Percentiles rank a stretch among this genome's conserved stretches.
phyloP scores from a whole-genome alignment of 768 basidiomycete genomes.

The Fomitopsis pulvina region DNA sequence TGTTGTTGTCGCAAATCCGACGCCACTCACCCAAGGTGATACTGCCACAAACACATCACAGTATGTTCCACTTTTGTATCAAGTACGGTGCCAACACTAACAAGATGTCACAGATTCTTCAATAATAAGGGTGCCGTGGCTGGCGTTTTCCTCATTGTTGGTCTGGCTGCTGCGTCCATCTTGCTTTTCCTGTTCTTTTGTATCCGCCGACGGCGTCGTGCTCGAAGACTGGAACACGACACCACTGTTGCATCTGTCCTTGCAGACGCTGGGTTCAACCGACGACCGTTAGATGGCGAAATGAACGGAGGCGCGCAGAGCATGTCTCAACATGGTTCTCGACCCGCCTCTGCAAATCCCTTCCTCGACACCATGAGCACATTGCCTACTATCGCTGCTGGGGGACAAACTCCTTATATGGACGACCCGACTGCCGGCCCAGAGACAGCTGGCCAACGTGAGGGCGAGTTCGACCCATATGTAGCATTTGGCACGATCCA shows the following conservation, averaged over 20 bases:
- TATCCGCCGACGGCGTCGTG: slow-evolving; percentile 57
- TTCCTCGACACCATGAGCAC: slow-evolving; percentile 19
- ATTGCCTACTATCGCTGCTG: too few relatives aligned
- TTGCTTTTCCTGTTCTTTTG: slow-evolving; percentile 67
- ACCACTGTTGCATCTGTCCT: slow-evolving; percentile 65
- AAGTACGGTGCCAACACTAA: not conserved
- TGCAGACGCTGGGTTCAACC: slow-evolving; percentile 64
- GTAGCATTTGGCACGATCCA: slow-evolving; percentile 31
- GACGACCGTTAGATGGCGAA: slow-evolving; percentile 62
- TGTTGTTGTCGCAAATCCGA: slow-evolving; percentile 61
- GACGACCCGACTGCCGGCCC: slow-evolving; percentile 31
- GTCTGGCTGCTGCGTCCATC: slow-evolving; percentile 67
- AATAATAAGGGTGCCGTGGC: slow-evolving; percentile 84
- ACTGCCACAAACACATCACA: slow-evolving; percentile 34
- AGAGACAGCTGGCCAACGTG: not conserved
- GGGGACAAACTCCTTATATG: too few relatives aligned
- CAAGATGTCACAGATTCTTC: slow-evolving; percentile 60
- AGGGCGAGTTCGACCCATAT: slow-evolving; percentile 43
- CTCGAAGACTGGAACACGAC: slow-evolving; percentile 58
- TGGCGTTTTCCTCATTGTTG: slow-evolving; percentile 87
- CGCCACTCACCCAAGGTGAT: slow-evolving; percentile 43
- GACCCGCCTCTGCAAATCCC: slow-evolving; percentile 13
- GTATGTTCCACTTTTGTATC: slow-evolving; percentile 33
- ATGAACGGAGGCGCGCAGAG: slow-evolving; percentile 32
- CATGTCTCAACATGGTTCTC: slow-evolving; percentile 13